These are phyloP conservation scores for Ampelocalamus luodianensis DNA, from an alignment of 176 grass and related monocot species.

Conservation along the genomic window DNA sequence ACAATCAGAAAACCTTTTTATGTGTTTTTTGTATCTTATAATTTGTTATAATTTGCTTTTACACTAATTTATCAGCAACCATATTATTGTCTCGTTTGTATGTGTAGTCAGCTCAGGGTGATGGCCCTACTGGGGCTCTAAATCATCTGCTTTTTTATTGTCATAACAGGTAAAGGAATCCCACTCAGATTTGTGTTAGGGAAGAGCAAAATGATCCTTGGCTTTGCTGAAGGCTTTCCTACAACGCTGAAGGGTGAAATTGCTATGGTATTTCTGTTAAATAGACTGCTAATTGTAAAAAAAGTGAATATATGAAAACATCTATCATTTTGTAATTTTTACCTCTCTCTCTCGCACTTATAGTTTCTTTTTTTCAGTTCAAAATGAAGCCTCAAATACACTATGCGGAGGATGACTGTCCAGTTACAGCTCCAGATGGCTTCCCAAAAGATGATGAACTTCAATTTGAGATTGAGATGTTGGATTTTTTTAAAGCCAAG, in stretches of 20 bases:
- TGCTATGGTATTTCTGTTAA: constrained; percentile 74
- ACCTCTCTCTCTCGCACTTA: not conserved
- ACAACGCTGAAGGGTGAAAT: constrained; percentile 91
- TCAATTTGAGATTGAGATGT: constrained; percentile 95
- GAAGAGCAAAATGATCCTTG: constrained; percentile 98
- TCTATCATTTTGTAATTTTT: constrained; percentile 20
- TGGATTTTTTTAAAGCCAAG: constrained; percentile 96
- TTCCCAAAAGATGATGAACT: constrained; percentile 90
- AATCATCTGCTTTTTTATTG: constrained; percentile 46
- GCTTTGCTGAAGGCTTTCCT: constrained; percentile 87
- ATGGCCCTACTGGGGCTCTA: not conserved
- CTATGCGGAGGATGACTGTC: constrained; percentile 87
- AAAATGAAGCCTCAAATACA: constrained; percentile 98
- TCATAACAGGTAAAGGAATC: constrained; percentile 79
- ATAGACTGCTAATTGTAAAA: constrained; percentile 21
- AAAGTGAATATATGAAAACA: not conserved
- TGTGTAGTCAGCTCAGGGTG: not conserved
- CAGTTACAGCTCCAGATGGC: constrained; percentile 74
- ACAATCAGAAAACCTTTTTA: not conserved
- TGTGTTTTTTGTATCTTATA: constrained; percentile 17
- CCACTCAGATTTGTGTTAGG: constrained; percentile 83
- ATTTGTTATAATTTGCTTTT: not conserved
- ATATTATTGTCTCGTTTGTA: constrained; percentile 30
- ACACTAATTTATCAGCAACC: not conserved
- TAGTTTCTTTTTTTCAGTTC: constrained; percentile 68